A percentile compares a stretch with the other conserved stretches of the same genome.
Evolutionary conservation across 2,329 filamentous ascomycete genomes (phyloP).

Genomic region (Stagonosporopsis chrysanthemi): DNA sequence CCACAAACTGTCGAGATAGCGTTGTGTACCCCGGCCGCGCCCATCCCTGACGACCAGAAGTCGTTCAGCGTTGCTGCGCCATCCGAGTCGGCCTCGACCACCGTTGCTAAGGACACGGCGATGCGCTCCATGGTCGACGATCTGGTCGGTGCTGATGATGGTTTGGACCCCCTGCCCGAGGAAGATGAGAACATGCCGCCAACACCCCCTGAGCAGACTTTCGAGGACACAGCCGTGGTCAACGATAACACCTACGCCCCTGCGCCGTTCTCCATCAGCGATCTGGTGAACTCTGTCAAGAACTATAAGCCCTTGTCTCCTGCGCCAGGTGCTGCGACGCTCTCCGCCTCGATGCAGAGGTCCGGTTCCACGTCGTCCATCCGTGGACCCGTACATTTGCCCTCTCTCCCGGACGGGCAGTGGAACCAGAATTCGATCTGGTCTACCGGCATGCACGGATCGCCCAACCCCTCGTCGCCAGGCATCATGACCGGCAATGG

Average conservation of each 20-base stretch:
- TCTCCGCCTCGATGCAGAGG: constrained; percentile 45
- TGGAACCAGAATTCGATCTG: constrained; percentile 48
- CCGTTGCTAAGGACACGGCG: constrained; percentile 54
- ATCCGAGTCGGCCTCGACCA: constrained; percentile 59
- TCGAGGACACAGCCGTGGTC: constrained; percentile 50
- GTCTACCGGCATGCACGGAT: constrained; percentile 43
- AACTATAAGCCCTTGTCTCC: constrained; percentile 46
- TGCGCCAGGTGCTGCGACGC: constrained; percentile 31
- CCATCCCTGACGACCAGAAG: constrained; percentile 47
- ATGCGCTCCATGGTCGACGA: constrained; percentile 67
- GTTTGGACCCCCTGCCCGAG: constrained; percentile 50
- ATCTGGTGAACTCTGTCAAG: constrained; percentile 48
- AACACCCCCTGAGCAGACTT: constrained; percentile 57
- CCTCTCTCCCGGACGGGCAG: constrained; percentile 48
- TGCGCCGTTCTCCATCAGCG: constrained; percentile 42
- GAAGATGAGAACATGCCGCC: constrained; percentile 55
- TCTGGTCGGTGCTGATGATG: constrained; percentile 56
- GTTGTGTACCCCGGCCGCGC: constrained; percentile 36
- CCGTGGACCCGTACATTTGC: constrained; percentile 44
- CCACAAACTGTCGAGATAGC: constrained; percentile 50
- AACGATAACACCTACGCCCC: constrained; percentile 42
- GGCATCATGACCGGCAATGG: constrained; percentile 32
- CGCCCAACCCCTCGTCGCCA: constrained; percentile 43
- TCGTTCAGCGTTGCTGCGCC: constrained; percentile 44
- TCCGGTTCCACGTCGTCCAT: constrained; percentile 46